Conservation (phyloP, 2,329 filamentous ascomycete genomes). For the Trematosphaeria pertusa region DNA sequence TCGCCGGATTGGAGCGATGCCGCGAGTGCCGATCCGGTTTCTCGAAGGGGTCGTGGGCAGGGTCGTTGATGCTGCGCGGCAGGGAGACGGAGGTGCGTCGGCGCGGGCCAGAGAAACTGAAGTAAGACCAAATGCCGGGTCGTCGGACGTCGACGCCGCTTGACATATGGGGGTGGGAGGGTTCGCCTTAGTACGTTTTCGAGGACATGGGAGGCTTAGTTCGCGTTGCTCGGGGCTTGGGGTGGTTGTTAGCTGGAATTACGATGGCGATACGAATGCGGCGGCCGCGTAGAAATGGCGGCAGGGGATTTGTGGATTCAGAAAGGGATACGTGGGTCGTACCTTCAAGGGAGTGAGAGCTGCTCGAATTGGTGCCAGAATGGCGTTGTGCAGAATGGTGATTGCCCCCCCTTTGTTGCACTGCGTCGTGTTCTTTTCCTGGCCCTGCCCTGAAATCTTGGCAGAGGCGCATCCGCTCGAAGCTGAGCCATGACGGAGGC, state of each 20-base stretch:
- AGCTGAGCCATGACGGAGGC: neutral
- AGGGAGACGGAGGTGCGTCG: conserved; percentile 61
- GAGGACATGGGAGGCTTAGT: no score
- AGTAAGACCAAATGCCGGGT: conserved; percentile 61
- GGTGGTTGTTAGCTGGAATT: conserved; percentile 19
- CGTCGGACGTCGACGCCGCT: conserved; percentile 59
- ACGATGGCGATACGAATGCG: neutral
- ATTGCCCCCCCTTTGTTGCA: conserved; percentile 9
- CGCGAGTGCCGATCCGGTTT: conserved; percentile 54
- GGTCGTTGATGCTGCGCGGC: conserved; percentile 48
- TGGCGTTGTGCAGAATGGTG: neutral
- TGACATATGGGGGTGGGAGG: conserved; percentile 57
- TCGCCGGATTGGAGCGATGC: conserved; percentile 43
- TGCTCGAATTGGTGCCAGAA: neutral
- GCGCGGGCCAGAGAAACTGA: conserved; percentile 58
- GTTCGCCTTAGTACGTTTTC: neutral
- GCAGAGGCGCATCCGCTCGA: neutral
- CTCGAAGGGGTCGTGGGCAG: conserved; percentile 52
- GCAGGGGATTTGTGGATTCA: neutral
- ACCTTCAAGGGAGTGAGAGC: neutral
- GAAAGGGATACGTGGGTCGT: no score
- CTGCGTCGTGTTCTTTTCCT: conserved; percentile 19
- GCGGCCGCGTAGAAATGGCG: neutral
- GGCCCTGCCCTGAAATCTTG: conserved; percentile 11
- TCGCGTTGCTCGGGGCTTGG: conserved; percentile 8